phyloP scores from a whole-genome alignment of 345 rosid species.

The Cardamine occulta region DNA sequence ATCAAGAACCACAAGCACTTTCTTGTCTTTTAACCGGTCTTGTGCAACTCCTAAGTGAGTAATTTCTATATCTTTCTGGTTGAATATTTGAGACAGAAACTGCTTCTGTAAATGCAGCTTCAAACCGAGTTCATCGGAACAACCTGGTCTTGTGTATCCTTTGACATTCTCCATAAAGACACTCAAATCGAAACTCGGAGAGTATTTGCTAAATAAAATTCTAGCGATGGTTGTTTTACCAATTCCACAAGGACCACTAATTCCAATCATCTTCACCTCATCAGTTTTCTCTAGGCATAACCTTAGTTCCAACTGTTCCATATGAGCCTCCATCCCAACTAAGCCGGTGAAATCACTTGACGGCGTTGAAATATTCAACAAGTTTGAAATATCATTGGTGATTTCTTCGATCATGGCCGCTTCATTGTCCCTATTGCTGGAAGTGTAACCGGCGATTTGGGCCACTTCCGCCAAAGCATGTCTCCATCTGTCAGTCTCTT shows the following conservation, averaged over 20 bases:
- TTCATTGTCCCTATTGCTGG: too few species aligned
- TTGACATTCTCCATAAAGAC: not conserved
- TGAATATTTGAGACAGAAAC: not conserved
- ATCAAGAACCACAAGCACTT: slow-evolving; percentile 18
- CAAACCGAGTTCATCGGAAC: not conserved
- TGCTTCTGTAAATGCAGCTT: not conserved
- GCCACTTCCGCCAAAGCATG: not conserved
- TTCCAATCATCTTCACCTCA: slow-evolving; percentile 8
- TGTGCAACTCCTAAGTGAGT: not conserved
- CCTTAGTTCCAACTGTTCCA: not conserved
- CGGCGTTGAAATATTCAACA: not conserved
- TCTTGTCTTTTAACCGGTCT: slow-evolving; percentile 8
- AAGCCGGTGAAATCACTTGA: not conserved
- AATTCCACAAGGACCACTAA: not conserved
- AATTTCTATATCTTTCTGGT: not conserved
- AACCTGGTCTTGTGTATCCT: not conserved
- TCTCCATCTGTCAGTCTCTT: not conserved
- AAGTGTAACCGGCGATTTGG: not conserved
- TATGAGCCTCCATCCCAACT: slow-evolving; percentile 6
- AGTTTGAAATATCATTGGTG: not conserved
- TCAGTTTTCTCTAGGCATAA: not conserved
- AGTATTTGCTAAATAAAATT: not conserved
- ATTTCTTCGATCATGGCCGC: not conserved
- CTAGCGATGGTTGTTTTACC: slow-evolving; percentile 7
- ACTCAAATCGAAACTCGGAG: not conserved